Conservation (phyloP, 202 grass and related monocot genomes). For the Sporobolus alterniflorus region DNA sequence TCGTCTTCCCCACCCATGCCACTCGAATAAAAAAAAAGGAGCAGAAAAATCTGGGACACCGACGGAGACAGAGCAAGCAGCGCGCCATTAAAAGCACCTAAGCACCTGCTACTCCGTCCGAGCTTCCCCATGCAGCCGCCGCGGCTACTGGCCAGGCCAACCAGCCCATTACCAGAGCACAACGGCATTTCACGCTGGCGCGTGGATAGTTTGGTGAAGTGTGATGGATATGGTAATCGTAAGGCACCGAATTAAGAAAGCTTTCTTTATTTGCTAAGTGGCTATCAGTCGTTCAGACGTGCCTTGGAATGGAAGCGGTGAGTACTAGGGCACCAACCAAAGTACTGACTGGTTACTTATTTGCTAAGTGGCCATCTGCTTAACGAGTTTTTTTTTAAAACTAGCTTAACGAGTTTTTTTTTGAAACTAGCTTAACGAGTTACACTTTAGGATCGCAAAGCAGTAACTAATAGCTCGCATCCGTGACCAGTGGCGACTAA, state of each 20-base stretch:
- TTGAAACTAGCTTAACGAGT: too few relatives aligned
- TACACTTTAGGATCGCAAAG: background rate
- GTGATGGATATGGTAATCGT: background rate
- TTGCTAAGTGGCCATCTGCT: too few relatives aligned
- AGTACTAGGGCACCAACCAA: background rate
- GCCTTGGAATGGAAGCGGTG: background rate
- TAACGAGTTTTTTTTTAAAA: too few relatives aligned
- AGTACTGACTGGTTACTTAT: too few relatives aligned
- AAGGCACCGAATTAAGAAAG: slow-evolving; percentile 10
- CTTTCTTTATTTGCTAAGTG: background rate
- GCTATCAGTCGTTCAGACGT: background rate
- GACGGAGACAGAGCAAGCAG: background rate
- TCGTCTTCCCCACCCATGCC: background rate
- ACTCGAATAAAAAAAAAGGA: background rate
- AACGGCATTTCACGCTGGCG: background rate
- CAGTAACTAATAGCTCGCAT: background rate
- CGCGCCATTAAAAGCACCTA: background rate
- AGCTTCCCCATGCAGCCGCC: background rate
- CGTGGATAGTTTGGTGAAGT: background rate
- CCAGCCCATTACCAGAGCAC: background rate
- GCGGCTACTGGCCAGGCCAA: too few relatives aligned
- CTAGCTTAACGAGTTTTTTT: too few relatives aligned
- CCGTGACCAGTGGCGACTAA: background rate
- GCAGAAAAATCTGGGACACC: background rate
- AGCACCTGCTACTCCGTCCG: background rate